Conservation (phyloP, 257 asterid genomes). For the Solanum infundibuliforme region DNA sequence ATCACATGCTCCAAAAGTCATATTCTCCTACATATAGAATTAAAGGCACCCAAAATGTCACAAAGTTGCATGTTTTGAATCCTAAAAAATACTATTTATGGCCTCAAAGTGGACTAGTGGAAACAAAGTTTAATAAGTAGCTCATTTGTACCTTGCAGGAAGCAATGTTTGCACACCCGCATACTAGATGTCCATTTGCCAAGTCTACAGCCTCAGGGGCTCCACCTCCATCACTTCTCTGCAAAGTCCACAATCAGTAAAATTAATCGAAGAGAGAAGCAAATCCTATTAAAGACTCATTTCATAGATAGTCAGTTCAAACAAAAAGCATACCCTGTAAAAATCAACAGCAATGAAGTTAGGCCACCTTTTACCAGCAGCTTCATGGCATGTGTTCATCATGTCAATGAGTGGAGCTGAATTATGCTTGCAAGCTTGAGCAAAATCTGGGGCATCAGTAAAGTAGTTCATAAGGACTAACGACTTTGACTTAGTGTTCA, state of each 20-base stretch:
- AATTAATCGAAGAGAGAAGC: background rate
- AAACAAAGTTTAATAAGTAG: background rate
- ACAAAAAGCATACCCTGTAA: conserved; percentile 45
- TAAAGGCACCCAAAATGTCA: conserved; percentile 1
- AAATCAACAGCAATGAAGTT: conserved; percentile 85
- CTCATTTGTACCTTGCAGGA: conserved; percentile 54
- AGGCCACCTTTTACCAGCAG: conserved; percentile 86
- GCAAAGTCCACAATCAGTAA: conserved; percentile 5
- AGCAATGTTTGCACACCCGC: conserved; percentile 68
- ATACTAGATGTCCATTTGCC: conserved; percentile 70
- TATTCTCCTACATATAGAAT: conserved; percentile 36
- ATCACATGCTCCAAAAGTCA: conserved; percentile 61
- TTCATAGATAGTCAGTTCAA: background rate
- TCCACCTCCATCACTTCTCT: conserved; percentile 99
- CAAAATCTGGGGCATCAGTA: conserved; percentile 54
- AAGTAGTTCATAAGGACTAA: conserved; percentile 82
- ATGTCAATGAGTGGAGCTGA: conserved; percentile 63
- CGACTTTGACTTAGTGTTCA: conserved; percentile 66
- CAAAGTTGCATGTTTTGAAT: background rate
- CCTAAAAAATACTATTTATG: background rate
- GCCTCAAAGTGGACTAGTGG: background rate
- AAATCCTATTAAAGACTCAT: background rate
- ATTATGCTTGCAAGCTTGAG: conserved; percentile 72
- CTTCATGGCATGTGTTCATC: conserved; percentile 68
- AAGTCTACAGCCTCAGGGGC: conserved; percentile 69